These are phyloP conservation scores for Solanum rostratum DNA, from an alignment of 257 asterid genomes.

Conservation along the genomic window DNA sequence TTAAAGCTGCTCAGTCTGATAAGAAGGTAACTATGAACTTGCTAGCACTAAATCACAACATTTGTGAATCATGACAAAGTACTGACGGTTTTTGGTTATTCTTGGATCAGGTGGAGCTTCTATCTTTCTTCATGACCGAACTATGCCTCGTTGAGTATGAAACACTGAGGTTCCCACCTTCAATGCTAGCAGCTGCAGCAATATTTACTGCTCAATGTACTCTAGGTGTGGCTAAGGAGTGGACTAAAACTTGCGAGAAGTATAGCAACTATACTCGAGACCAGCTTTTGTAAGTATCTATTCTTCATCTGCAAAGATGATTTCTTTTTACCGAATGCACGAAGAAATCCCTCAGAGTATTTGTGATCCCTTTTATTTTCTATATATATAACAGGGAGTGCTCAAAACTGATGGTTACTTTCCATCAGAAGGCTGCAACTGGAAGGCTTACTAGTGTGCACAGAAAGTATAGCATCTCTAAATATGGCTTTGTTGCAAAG, in stretches of 20 bases:
- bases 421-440: slow-evolving; percentile 25
- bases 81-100: neutral
- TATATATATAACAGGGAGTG: slow-evolving; percentile 20
- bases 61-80: neutral
- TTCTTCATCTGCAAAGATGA: neutral
- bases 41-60: neutral
- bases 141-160: slow-evolving; percentile 77
- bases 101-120: slow-evolving; percentile 53
- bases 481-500: slow-evolving; percentile 26
- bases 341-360: neutral
- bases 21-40: slow-evolving; percentile 32
- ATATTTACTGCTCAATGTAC: slow-evolving; percentile 68
- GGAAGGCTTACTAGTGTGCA: slow-evolving; percentile 24
- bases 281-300: slow-evolving; percentile 53
- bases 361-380: neutral
- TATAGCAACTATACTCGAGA: slow-evolving; percentile 43
- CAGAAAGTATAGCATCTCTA: slow-evolving; percentile 21
- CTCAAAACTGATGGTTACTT: slow-evolving; percentile 22
- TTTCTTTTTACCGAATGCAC: neutral
- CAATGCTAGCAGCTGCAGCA: slow-evolving; percentile 85
- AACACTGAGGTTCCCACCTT: slow-evolving; percentile 72
- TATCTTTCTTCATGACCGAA: slow-evolving; percentile 63
- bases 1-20: slow-evolving; percentile 76
- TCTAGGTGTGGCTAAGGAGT: slow-evolving; percentile 32
- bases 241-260: slow-evolving; percentile 59